These are phyloP conservation scores for Punica granatum DNA, from an alignment of 345 rosid genomes.

Conservation along the genomic window DNA sequence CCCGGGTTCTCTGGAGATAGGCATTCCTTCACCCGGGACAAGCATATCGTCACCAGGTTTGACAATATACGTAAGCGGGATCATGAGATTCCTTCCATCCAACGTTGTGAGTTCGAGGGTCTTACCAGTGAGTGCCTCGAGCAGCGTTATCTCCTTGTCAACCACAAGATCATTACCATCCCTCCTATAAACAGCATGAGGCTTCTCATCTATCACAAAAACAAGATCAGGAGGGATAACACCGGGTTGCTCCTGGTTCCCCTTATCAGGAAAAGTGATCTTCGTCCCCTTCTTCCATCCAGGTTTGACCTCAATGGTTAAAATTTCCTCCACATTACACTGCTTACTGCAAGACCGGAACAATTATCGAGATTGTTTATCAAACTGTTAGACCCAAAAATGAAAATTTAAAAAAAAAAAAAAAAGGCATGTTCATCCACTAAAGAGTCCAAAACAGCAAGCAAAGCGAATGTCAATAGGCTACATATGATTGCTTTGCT, in stretches of 20 bases:
- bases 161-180: constrained; percentile 76
- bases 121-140: constrained; percentile 86
- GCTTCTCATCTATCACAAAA: constrained; percentile 80
- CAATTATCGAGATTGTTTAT: background rate
- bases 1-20: constrained; percentile 74
- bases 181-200: constrained; percentile 68
- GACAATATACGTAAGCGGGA: constrained; percentile 59
- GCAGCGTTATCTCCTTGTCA: constrained; percentile 63
- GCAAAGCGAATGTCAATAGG: background rate
- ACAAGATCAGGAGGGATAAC: constrained; percentile 71
- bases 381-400: constrained; percentile 17
- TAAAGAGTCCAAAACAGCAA: background rate
- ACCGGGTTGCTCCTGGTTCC: constrained; percentile 69
- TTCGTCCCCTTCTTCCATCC: constrained; percentile 98
- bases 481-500: background rate
- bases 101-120: constrained; percentile 53
- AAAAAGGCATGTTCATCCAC: background rate
- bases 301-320: constrained; percentile 78
- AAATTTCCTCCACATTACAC: constrained; percentile 55
- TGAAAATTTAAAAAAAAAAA: background rate
- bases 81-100: constrained; percentile 66
- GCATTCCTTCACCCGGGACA: constrained; percentile 91
- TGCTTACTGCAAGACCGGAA: constrained; percentile 38
- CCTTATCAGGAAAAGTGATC: constrained; percentile 73
- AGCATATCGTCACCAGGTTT: constrained; percentile 76